Evolutionary conservation across 1,139 yeast species (phyloP), one percentile per base, ranked within the genome.

Genomic region (Zhuliangozyma parablackwelliae): DNA sequence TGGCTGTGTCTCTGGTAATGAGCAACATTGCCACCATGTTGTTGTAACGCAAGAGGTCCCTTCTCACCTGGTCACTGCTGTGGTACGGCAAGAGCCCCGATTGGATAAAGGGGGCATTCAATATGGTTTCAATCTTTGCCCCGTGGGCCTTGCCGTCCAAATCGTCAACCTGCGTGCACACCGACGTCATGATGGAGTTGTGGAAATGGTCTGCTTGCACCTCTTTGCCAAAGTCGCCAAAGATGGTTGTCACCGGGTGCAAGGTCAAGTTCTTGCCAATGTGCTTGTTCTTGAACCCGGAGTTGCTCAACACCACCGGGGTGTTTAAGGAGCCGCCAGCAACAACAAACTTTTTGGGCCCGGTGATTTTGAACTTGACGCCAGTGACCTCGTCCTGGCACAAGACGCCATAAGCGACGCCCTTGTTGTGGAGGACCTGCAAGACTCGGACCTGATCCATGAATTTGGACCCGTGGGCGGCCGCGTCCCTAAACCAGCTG

Each of bases 111-210:
- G 82, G 83, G 10, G 67, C 57, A 46, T 75, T 78, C 30, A 72
- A 59, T 16, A 75, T 46, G 3, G 80, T 62, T 54, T 78, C 83
- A 38, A 78, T 64, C 52, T 69, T 72, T 10, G 80, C 75, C 2
- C 84, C 84, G 49, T 77, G 80, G 3, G 67, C 76, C 42, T 67
- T 59, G 2, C 82, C 82, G 50, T 78, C 82, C 28, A 75, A 47
- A 45, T 78, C 77, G 38, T 68, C 79, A 24, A 59, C 66, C 49
- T 74, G 67, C 11, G 69, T 63, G 50, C 75, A 65, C 1, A 76
- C 78, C 0, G 78, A 49, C 0, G 82, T 75, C 70, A 78, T 61
- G 37, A 78, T 75, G 1, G 81, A 59, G 33, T 69, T 60, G 21
- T 65, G 52, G 42, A 55, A 59, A 9, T 78, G 68, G 29, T 67